Conservation (phyloP, 306 rosid species). For the Gastrolobium villosum region DNA sequence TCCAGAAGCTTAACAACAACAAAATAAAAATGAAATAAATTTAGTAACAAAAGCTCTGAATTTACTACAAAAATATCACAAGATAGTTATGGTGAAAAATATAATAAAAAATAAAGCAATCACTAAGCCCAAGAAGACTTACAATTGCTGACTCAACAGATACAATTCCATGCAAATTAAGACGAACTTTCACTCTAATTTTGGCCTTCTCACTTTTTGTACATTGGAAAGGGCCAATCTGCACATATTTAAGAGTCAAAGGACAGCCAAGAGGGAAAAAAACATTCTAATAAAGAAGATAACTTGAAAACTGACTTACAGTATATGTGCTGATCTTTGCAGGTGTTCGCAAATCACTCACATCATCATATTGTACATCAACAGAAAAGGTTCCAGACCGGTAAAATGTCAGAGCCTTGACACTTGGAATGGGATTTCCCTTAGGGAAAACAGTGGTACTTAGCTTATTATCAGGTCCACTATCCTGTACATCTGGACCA, state of each 20-base stretch:
- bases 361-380: slow-evolving; percentile 78
- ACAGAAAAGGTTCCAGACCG: slow-evolving; percentile 77
- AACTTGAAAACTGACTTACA: slow-evolving; percentile 55
- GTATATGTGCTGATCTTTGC: slow-evolving; percentile 82
- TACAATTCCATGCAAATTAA: slow-evolving; percentile 86
- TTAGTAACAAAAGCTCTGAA: background rate
- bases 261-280: background rate
- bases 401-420: slow-evolving; percentile 78
- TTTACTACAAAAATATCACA: background rate
- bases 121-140: slow-evolving; percentile 49
- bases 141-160: slow-evolving; percentile 81
- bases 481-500: slow-evolving; percentile 73
- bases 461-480: slow-evolving; percentile 64
- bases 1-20: slow-evolving; percentile 70
- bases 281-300: background rate
- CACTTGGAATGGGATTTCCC: slow-evolving; percentile 85
- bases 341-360: slow-evolving; percentile 66
- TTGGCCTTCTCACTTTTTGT: slow-evolving; percentile 70
- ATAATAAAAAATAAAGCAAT: background rate
- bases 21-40: background rate
- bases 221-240: slow-evolving; percentile 93
- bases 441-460: slow-evolving; percentile 78
- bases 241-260: slow-evolving; percentile 39
- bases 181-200: slow-evolving; percentile 78
- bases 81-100: background rate